Base-by-base conservation (phyloP, 805 yeast genomes). In the Clavispora asparagi region DNA sequence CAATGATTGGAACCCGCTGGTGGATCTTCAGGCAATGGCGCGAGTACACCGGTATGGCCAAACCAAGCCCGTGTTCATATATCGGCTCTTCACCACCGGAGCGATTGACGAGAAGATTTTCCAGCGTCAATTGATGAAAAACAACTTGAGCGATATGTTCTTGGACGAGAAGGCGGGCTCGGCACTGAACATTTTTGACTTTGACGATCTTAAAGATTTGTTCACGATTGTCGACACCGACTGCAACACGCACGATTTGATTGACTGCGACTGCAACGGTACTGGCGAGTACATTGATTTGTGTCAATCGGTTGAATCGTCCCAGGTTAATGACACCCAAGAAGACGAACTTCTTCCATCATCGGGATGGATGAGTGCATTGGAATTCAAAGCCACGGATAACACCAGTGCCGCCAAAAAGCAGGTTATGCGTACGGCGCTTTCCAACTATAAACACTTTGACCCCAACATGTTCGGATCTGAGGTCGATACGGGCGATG, bases 1-100 rank as follows among this genome's bases (percentile, higher is more conserved):
- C 61, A 88, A 94, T 52, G 98, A 94, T 59, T 94, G 99, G 99
- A 94, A 94, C 53, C 99, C 99, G 0, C 81, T 97, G 0, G 76
- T 84, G 11, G 99, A 94, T 59, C 63, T 86, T 30, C 99, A 94
- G 62, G 96, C 97, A 0, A 87, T 92, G 95, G 96, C 97, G 1
- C 70, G 99, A 51, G 83, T 94, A 7, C 96, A 92, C 60, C 73
- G 99, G 56, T 97, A 92, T 62, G 99, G 99, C 0, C 99, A 94
- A 61, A 78, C 66, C 41, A 76, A 67, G 40, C 88, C 88, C 0
- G 94, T 90, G 10, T 84, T 70, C 59, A 82, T 92, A 28, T 94
- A 94, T 60, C 74, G 99, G 53, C 64, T 94, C 16, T 66, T 94
- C 38, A 85, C 96, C 0, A 82, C 95, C 0, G 99, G 98, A 0